A percentile compares a stretch with the other conserved stretches of the same genome.
Conservation (phyloP, 805 yeast genomes). For the Jamesozyma hellenica region DNA sequence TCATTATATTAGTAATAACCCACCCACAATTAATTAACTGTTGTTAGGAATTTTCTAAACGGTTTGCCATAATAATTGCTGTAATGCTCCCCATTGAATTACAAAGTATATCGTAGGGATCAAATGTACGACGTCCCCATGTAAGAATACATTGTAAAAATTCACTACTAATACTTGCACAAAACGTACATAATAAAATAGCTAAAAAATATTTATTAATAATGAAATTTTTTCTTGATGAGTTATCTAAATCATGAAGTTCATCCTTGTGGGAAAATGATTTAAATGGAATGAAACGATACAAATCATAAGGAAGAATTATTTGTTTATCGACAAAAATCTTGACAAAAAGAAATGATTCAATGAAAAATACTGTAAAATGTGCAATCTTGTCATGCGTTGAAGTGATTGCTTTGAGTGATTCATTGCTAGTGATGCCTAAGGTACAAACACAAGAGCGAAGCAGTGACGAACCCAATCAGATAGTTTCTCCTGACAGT, state of each 20-base stretch:
- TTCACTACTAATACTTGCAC: constrained; percentile 43
- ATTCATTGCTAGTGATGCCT: constrained; percentile 29
- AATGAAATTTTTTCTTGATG: neutral
- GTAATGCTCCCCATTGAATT: constrained; percentile 26
- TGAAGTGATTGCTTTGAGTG: constrained; percentile 32
- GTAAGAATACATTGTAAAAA: constrained; percentile 33
- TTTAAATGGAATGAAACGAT: too few species aligned
- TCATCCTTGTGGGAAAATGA: too few species aligned
- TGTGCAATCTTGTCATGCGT: constrained; percentile 45
- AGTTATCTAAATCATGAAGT: neutral
- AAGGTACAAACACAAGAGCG: constrained; percentile 18
- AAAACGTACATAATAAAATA: constrained; percentile 35
- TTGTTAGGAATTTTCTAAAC: neutral
- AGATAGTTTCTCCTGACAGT: constrained; percentile 12
- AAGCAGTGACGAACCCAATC: constrained; percentile 7
- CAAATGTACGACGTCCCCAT: constrained; percentile 36
- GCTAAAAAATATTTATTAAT: constrained; percentile 26
- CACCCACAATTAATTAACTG: too few species aligned
- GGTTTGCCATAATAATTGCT: constrained; percentile 9
- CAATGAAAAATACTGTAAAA: constrained; percentile 35
- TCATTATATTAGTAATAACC: too few species aligned
- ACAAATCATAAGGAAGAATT: neutral
- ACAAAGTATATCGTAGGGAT: constrained; percentile 36
- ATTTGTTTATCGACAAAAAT: constrained; percentile 19
- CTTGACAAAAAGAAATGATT: constrained; percentile 42